A percentile compares a stretch with the other conserved stretches of the same genome.
phyloP scores from a whole-genome alignment of 2,329 filamentous ascomycete genomes.

The Penicillium sumatraense region DNA sequence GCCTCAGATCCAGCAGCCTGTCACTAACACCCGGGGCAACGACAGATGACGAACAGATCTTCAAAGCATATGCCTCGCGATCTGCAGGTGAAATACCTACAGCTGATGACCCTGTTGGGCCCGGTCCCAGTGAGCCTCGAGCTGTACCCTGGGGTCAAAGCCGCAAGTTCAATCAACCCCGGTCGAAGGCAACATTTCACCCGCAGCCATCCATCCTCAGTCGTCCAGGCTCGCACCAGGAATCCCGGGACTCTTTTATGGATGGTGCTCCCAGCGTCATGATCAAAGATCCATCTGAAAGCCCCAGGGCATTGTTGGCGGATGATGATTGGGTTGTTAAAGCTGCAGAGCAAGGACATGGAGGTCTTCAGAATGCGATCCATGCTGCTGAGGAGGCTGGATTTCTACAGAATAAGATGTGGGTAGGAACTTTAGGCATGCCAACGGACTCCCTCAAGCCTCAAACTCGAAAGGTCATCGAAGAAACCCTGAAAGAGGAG shows the following conservation, averaged over 20 bases:
- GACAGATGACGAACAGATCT: slow-evolving; percentile 45
- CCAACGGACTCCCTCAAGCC: slow-evolving; percentile 82
- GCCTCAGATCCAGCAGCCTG: slow-evolving; percentile 25
- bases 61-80: slow-evolving; percentile 37
- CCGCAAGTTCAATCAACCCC: slow-evolving; percentile 74
- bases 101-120: slow-evolving; percentile 35
- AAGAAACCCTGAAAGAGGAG: slow-evolving; percentile 77
- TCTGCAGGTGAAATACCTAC: slow-evolving; percentile 32
- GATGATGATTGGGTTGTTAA: slow-evolving; percentile 79
- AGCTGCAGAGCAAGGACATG: slow-evolving; percentile 87
- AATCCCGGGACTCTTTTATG: slow-evolving; percentile 27
- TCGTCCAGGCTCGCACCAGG: slow-evolving; percentile 24
- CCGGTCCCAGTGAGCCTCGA: slow-evolving; percentile 66
- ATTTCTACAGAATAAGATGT: slow-evolving; percentile 72
- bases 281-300: slow-evolving; percentile 55
- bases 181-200: slow-evolving; percentile 65
- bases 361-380: slow-evolving; percentile 84
- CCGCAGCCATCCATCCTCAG: slow-evolving; percentile 69
- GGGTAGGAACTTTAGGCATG: slow-evolving; percentile 91
- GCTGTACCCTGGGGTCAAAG: slow-evolving; percentile 74
- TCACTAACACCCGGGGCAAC: slow-evolving; percentile 44
- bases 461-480: slow-evolving; percentile 78
- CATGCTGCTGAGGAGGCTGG: slow-evolving; percentile 75
- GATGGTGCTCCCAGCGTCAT: slow-evolving; percentile 20
- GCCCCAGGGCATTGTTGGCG: slow-evolving; percentile 65